A percentile compares a stretch with the other conserved stretches of the same genome.
Evolutionary conservation across 768 basidiomycete genomes (phyloP).

Genomic region (Termitomyces sp.): DNA sequence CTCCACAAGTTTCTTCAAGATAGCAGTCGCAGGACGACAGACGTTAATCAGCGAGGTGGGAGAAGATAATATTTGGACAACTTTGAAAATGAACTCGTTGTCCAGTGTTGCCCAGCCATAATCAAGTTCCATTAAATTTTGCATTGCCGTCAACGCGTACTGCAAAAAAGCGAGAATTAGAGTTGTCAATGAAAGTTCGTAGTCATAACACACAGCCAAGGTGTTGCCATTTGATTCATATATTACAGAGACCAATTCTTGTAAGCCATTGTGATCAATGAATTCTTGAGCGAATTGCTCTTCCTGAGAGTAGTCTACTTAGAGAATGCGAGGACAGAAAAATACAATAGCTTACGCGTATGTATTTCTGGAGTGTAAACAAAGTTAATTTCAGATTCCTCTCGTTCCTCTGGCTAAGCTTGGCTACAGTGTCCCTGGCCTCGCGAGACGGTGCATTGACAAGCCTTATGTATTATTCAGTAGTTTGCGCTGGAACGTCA

Average conservation of each 20-base stretch:
- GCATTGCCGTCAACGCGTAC: slow-evolving; percentile 85
- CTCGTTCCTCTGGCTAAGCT: slow-evolving; percentile 58
- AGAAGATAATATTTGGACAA: slow-evolving; percentile 77
- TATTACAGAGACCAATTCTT: slow-evolving; percentile 69
- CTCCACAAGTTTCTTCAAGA: slow-evolving; percentile 86
- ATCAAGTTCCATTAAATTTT: slow-evolving; percentile 84
- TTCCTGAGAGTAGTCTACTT: slow-evolving; percentile 45
- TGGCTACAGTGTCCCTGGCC: slow-evolving; percentile 71
- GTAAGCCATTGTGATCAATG: slow-evolving; percentile 65
- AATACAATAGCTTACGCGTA: slow-evolving; percentile 48
- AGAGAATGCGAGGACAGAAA: background rate
- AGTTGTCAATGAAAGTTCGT: slow-evolving; percentile 1
- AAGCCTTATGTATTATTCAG: slow-evolving; percentile 42
- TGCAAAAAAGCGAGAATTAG: slow-evolving; percentile 24
- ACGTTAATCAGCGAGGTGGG: slow-evolving; percentile 81
- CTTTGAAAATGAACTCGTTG: slow-evolving; percentile 67
- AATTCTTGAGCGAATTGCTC: slow-evolving; percentile 82
- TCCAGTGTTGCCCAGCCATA: slow-evolving; percentile 80
- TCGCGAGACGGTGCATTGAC: slow-evolving; percentile 80
- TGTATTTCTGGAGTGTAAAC: slow-evolving; percentile 77
- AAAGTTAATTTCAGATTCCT: slow-evolving; percentile 62
- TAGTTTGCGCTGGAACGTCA: background rate
- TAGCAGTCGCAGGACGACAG: slow-evolving; percentile 86
- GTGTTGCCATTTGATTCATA: slow-evolving; percentile 71
- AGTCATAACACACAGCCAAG: slow-evolving; percentile 58